Percentiles rank a stretch among this genome's conserved stretches.
phyloP scores from a whole-genome alignment of 2,329 filamentous ascomycete genomes.

The Pyrenophora graminea region DNA sequence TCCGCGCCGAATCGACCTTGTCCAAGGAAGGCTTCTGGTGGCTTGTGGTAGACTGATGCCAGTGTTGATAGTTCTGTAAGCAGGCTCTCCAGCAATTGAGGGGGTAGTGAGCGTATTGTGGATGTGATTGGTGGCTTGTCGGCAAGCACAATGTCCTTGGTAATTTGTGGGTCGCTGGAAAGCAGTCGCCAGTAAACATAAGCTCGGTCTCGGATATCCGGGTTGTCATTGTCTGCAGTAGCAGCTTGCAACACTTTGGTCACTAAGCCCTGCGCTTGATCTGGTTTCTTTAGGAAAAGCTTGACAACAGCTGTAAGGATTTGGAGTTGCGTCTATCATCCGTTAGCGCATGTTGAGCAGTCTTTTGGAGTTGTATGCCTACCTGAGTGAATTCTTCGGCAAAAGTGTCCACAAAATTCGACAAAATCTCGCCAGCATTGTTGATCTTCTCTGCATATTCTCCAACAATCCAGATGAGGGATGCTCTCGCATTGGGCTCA shows the following conservation, averaged over 20 bases:
- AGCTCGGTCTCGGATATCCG: conserved; percentile 93
- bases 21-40: conserved; percentile 95
- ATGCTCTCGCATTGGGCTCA: conserved; percentile 86
- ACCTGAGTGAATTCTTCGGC: conserved; percentile 96
- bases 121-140: conserved; percentile 93
- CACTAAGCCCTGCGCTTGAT: conserved; percentile 86
- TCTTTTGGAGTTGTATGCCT: conserved; percentile 33
- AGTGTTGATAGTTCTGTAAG: conserved; percentile 90
- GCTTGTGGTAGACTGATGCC: conserved; percentile 97
- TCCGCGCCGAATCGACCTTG: conserved; percentile 93
- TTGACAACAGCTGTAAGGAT: conserved; percentile 97
- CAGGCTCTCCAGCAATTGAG: conserved; percentile 84
- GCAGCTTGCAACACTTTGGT: conserved; percentile 93
- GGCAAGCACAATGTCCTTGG: conserved; percentile 91
- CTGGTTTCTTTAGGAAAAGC: conserved; percentile 94
- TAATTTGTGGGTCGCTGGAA: conserved; percentile 86
- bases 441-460: conserved; percentile 99
- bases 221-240: conserved; percentile 94
- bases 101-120: conserved; percentile 87
- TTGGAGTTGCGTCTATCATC: conserved; percentile 83
- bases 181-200: conserved; percentile 98
- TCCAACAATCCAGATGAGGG: conserved; percentile 97
- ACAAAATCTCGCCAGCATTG: conserved; percentile 94
- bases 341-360: conserved; percentile 35
- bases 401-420: conserved; percentile 90